These are phyloP conservation scores for Arxiozyma telluris DNA, from an alignment of 1,139 yeast genomes.

Conservation along the genomic window DNA sequence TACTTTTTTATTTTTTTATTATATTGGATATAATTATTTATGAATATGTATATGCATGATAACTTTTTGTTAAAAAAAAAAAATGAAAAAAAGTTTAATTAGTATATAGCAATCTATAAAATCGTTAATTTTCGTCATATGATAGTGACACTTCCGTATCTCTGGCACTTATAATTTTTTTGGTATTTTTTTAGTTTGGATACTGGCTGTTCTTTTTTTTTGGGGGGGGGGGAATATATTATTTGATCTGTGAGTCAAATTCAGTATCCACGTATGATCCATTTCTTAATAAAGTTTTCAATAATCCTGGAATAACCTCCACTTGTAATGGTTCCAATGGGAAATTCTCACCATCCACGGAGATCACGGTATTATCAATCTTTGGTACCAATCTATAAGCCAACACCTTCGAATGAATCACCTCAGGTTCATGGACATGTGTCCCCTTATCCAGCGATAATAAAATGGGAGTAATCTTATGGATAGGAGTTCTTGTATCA, in stretches of 20 bases:
- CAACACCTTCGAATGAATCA: constrained; percentile 63
- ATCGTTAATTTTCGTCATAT: background rate
- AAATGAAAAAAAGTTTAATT: background rate
- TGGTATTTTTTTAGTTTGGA: too few species aligned
- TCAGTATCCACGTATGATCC: constrained; percentile 30
- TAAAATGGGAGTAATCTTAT: constrained; percentile 49
- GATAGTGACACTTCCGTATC: background rate
- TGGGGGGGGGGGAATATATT: too few species aligned
- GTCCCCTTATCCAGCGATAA: constrained; percentile 63
- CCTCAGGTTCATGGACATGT: constrained; percentile 59
- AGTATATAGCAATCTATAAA: background rate
- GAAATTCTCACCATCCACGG: constrained; percentile 85
- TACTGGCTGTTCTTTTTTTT: too few species aligned
- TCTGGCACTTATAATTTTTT: background rate
- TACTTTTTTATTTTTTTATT: background rate
- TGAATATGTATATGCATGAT: background rate
- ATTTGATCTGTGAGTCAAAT: background rate
- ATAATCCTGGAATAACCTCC: constrained; percentile 52
- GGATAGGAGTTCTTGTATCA: constrained; percentile 51
- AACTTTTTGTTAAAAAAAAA: too few species aligned
- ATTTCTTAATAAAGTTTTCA: constrained; percentile 33
- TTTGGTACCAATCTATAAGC: constrained; percentile 73
- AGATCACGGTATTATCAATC: constrained; percentile 47
- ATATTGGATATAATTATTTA: background rate
- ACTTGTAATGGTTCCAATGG: constrained; percentile 76